Conservation (phyloP, 2,329 filamentous ascomycete genomes). For the Pseudogymnoascus sp. region DNA sequence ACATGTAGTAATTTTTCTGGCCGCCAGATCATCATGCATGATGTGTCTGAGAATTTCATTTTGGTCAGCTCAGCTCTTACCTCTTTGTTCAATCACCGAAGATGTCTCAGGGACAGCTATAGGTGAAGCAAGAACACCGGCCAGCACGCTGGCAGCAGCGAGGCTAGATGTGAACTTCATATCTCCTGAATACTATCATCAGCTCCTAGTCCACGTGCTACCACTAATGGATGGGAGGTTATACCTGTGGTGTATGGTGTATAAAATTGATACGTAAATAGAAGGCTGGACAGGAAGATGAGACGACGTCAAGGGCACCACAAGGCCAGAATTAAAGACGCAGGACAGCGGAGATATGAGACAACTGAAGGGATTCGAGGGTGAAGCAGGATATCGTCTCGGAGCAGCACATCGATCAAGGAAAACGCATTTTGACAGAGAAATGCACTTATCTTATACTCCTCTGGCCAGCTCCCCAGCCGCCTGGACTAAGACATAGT, state of each 20-base stretch:
- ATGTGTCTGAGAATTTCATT: background rate
- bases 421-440: background rate
- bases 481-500: background rate
- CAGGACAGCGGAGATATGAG: background rate
- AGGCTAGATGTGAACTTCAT: background rate
- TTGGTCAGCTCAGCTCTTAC: background rate
- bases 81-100: background rate
- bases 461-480: background rate
- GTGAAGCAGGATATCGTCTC: background rate
- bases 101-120: background rate
- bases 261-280: background rate
- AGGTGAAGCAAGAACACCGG: background rate
- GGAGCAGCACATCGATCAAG: background rate
- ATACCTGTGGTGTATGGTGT: background rate
- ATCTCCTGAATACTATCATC: background rate
- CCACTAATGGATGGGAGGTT: background rate
- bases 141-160: background rate
- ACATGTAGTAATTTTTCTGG: background rate
- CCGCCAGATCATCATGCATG: background rate
- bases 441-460: conserved; percentile 4
- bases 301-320: background rate
- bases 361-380: background rate
- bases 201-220: background rate
- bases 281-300: background rate
- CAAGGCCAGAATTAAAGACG: background rate